Evolutionary conservation across 2,329 filamentous ascomycete genomes (phyloP).

Genomic region (Elsinoe arachidis): DNA sequence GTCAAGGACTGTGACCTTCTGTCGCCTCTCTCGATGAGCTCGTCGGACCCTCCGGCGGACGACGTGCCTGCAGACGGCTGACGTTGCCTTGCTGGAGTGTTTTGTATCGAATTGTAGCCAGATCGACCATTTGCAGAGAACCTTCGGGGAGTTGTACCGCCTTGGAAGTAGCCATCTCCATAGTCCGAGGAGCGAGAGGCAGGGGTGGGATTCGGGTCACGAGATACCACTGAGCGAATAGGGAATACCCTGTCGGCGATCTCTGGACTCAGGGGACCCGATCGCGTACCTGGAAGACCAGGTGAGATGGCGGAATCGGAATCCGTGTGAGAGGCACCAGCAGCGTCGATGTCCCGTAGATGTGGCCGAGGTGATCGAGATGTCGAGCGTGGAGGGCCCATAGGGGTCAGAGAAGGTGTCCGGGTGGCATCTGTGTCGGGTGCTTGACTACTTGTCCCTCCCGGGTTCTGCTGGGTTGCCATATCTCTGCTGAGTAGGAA

Average conservation of each 20-base stretch:
- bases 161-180: constrained; percentile 32
- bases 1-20: constrained; percentile 1
- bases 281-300: not conserved
- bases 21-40: not conserved
- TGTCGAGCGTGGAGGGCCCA: not conserved
- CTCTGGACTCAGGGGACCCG: constrained; percentile 31
- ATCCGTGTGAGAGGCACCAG: not conserved
- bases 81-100: constrained; percentile 1
- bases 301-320: not conserved
- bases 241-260: constrained; percentile 61
- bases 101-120: constrained; percentile 1
- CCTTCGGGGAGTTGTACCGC: constrained; percentile 2
- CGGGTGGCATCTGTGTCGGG: not conserved
- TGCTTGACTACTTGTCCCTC: not conserved
- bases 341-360: not conserved
- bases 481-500: not conserved
- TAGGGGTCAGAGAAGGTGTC: not conserved
- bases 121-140: constrained; percentile 11
- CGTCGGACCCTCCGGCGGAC: not conserved
- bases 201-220: constrained; percentile 48
- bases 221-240: constrained; percentile 69
- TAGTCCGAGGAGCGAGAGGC: constrained; percentile 21
- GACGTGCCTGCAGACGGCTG: not conserved
- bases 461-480: not conserved
- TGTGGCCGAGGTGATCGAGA: not conserved